These are phyloP conservation scores for Fusarium sp. DNA, from an alignment of 2,329 filamentous ascomycete species.

Conservation along the genomic window DNA sequence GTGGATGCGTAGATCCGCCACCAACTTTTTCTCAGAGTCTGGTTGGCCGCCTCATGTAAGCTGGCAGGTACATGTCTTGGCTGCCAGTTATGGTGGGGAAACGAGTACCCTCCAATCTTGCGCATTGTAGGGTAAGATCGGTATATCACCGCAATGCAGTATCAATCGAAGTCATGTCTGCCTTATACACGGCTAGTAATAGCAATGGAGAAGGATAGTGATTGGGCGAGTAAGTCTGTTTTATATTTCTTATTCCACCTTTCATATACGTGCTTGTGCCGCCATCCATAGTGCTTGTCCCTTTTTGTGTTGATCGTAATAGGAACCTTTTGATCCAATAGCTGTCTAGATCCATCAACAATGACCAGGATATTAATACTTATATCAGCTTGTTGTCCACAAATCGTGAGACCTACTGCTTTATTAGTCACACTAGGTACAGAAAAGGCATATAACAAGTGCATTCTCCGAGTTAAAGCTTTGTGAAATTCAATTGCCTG, in stretches of 20 bases:
- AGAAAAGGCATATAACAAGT: background rate
- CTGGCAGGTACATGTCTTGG: background rate
- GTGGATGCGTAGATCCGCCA: slow-evolving; percentile 19
- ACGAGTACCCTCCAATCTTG: background rate
- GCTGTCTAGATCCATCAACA: background rate
- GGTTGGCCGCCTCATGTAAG: slow-evolving; percentile 1
- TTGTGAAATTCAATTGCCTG: background rate
- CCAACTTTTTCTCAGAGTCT: slow-evolving; percentile 27
- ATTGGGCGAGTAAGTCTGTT: background rate
- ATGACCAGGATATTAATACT: background rate
- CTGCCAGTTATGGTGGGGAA: background rate
- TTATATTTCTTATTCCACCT: background rate
- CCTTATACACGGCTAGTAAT: background rate
- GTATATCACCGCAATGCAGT: background rate
- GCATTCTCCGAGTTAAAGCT: too few species aligned
- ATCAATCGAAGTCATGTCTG: background rate
- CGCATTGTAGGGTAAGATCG: background rate
- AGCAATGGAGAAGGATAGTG: background rate
- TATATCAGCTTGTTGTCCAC: background rate
- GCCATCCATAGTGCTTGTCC: background rate
- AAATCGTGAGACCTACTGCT: background rate
- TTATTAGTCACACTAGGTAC: background rate
- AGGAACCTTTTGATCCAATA: background rate
- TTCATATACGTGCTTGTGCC: too few species aligned
- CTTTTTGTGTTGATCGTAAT: background rate